Evolutionary conservation across 495 filamentous ascomycete species (phyloP).

Genomic region (Aspergillus mulundensis): DNA sequence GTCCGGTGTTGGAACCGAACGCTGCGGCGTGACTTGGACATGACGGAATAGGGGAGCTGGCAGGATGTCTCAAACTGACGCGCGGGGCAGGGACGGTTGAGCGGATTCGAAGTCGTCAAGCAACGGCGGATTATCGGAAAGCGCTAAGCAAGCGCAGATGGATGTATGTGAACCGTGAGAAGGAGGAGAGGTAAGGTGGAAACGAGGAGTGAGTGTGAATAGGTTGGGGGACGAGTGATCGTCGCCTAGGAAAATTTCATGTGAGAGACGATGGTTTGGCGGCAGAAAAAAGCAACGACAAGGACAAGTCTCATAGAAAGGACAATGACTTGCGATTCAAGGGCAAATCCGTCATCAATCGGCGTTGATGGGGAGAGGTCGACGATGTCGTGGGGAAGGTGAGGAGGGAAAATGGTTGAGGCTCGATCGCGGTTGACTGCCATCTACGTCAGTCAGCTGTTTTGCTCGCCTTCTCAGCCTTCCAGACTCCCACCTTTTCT

Average conservation of each 20-base stretch:
- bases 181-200: conserved; percentile 8
- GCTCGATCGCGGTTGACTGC: conserved; percentile 1
- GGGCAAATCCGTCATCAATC: conserved; percentile 1
- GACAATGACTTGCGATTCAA: not conserved
- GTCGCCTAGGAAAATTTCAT: conserved; percentile 26
- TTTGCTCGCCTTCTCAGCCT: not conserved
- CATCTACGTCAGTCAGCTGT: conserved; percentile 21
- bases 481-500: not conserved
- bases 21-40: conserved; percentile 73
- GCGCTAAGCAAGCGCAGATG: conserved; percentile 6
- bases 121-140: conserved; percentile 16
- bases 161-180: not conserved
- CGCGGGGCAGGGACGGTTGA: conserved; percentile 19
- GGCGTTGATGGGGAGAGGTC: not conserved
- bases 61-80: conserved; percentile 6
- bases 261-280: conserved; percentile 22
- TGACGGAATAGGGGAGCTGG: conserved; percentile 29
- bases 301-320: not conserved
- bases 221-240: conserved; percentile 18
- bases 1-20: conserved; percentile 72
- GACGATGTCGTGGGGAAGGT: conserved; percentile 7
- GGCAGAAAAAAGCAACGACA: conserved; percentile 12
- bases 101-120: conserved; percentile 18
- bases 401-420: conserved; percentile 6
- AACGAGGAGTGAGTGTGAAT: conserved; percentile 1